phyloP scores from a whole-genome alignment of 306 rosid genomes.

The Cucurbita argyrosperma region DNA sequence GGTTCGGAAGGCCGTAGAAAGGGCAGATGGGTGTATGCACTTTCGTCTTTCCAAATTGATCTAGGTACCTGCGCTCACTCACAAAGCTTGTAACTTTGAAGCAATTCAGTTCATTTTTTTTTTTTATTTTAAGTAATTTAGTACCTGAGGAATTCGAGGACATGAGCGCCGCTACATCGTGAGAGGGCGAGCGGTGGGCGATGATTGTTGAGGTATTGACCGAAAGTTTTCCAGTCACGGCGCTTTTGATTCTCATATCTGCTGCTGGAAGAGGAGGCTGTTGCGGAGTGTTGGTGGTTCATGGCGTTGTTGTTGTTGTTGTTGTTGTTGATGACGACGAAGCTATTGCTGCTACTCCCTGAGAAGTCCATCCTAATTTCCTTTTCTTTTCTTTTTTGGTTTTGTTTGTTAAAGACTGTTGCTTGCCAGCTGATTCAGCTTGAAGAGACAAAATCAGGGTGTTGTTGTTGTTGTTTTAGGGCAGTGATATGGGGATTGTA shows the following conservation, averaged over 20 bases:
- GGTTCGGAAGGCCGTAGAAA: slow-evolving; percentile 2
- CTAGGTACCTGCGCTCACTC: neutral
- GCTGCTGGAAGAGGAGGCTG: slow-evolving; percentile 6
- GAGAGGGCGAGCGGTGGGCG: slow-evolving; percentile 9
- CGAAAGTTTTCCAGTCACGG: slow-evolving; percentile 10
- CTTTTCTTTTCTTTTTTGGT: neutral
- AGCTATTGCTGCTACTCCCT: neutral
- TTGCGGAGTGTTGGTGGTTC: neutral
- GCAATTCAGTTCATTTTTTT: too few relatives aligned
- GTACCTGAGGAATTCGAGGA: slow-evolving; percentile 11
- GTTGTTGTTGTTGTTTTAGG: neutral
- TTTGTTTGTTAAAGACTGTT: neutral
- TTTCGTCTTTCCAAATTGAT: slow-evolving; percentile 11
- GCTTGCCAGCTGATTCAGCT: neutral
- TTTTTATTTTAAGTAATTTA: neutral
- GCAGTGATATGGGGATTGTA: slow-evolving; percentile 4
- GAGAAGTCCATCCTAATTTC: neutral
- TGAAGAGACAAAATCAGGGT: too few relatives aligned
- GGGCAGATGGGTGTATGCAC: slow-evolving; percentile 4
- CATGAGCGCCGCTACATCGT: slow-evolving; percentile 8
- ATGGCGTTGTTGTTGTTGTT: neutral
- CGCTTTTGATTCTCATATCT: slow-evolving; percentile 11
- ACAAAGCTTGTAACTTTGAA: neutral
- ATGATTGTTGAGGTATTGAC: slow-evolving; percentile 9
- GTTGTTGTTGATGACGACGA: neutral